These are phyloP conservation scores for Fusarium azukiicola DNA, from an alignment of 2,329 filamentous ascomycete species.

Conservation along the genomic window DNA sequence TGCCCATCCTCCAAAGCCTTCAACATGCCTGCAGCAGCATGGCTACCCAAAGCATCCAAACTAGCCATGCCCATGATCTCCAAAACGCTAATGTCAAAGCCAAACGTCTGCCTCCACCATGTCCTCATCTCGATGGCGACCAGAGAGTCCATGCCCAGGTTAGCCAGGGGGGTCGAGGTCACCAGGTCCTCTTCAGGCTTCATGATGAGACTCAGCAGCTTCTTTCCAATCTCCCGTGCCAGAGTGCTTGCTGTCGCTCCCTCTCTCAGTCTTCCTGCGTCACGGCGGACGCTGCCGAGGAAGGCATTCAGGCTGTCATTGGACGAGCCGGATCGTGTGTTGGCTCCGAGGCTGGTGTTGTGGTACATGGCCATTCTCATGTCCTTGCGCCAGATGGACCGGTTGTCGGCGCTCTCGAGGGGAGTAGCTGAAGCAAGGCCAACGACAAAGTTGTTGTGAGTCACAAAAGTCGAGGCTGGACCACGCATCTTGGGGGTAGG, in stretches of 20 bases:
- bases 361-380: slow-evolving; percentile 47
- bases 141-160: slow-evolving; percentile 49
- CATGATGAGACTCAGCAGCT: slow-evolving; percentile 41
- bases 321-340: slow-evolving; percentile 2
- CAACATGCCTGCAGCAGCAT: slow-evolving; percentile 21
- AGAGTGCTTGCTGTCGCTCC: slow-evolving; percentile 11
- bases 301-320: slow-evolving; percentile 31
- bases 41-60: slow-evolving; percentile 21
- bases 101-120: slow-evolving; percentile 49
- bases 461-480: slow-evolving; percentile 21
- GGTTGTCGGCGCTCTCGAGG: slow-evolving; percentile 33
- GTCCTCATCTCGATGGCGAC: slow-evolving; percentile 50
- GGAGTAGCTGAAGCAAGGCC: slow-evolving; percentile 44
- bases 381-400: slow-evolving; percentile 47
- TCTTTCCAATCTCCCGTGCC: slow-evolving; percentile 32
- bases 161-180: slow-evolving; percentile 14
- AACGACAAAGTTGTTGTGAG: slow-evolving; percentile 35
- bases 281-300: slow-evolving; percentile 21
- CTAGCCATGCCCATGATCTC: slow-evolving; percentile 39
- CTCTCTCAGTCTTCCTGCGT: slow-evolving; percentile 19
- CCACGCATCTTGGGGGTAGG: neutral
- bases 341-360: slow-evolving; percentile 27
- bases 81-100: slow-evolving; percentile 47
- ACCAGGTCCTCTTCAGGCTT: slow-evolving; percentile 39
- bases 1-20: slow-evolving; percentile 21